Base-by-base conservation (phyloP, 2,329 filamentous ascomycete genomes). In the Fonsecaea nubica region DNA sequence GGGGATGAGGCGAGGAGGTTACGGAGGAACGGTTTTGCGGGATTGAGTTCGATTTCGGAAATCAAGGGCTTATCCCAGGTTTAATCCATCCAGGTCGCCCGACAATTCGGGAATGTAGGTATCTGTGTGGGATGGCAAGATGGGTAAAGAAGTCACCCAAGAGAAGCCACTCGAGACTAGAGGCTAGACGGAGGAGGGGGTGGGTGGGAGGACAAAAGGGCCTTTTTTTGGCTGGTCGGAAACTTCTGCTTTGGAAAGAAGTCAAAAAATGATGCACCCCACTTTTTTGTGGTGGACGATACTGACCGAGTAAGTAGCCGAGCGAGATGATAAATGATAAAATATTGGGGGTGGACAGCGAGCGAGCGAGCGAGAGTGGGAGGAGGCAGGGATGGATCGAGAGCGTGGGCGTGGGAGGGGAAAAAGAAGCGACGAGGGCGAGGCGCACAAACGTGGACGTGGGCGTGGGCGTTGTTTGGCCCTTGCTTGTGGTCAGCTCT, bases 341-440 rank as follows among this genome's bases (percentile, higher is more conserved):
- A 25, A 50, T 50, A 25, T 50, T 50, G 45, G 45, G 45, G 45
- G 45, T 50, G n/a, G 10, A n/a, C 40, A 42, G 12, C 10, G 38
- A n/a, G 40, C 15, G 40, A n/a, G 15, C 25, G 25, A 25, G 25
- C 25, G 25, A 25, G 25, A 25, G 40, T 42, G 40, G 15, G 40
- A 5, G 40, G 15, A n/a, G 18, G 40, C 45, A 50, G 5, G 3
- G 45, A 50, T 48, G 8, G 25, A 50, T 6, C 18, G 38, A 50
- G 32, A 55, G 13, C 25, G n/a, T 15, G 52, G 35, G 52, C 30
- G 52, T 55, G 52, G 52, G 33, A 55, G 30, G 52, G 52, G 13
- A 32, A 55, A 33, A 55, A 55, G 45, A 50, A 50, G 45, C 45
- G 45, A 50, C 13, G 36, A 40, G 10, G 36, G 45, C 45, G 45